phyloP scores from a whole-genome alignment of 140 eudicot species.

The Senecio squalidus region DNA sequence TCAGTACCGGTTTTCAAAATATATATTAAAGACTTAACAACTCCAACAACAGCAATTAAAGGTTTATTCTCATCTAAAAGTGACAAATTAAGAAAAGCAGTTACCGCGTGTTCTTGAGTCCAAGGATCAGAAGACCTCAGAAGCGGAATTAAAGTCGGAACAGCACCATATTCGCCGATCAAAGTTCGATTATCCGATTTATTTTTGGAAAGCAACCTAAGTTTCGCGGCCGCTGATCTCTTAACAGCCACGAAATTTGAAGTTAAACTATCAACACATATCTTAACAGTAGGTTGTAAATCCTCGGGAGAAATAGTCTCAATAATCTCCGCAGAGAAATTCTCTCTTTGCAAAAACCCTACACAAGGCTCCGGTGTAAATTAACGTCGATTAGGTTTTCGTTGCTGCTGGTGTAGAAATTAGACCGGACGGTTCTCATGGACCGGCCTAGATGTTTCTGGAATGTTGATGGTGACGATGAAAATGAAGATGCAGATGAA shows the following conservation, averaged over 20 bases:
- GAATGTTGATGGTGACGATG: too few relatives aligned
- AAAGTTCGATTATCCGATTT: conserved; percentile 75
- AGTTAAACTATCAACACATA: conserved; percentile 55
- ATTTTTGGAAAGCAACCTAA: conserved; percentile 68
- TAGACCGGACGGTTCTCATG: too few relatives aligned
- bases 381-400: too few relatives aligned
- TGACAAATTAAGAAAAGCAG: conserved; percentile 74
- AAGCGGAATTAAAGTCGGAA: conserved; percentile 64
- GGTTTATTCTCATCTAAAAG: conserved; percentile 50
- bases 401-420: too few relatives aligned
- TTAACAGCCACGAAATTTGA: conserved; percentile 56
- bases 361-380: too few relatives aligned
- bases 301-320: too few relatives aligned
- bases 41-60: conserved; percentile 41
- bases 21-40: conserved; percentile 64
- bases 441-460: too few relatives aligned
- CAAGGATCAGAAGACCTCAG: conserved; percentile 71
- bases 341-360: too few relatives aligned
- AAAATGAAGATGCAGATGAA: too few relatives aligned
- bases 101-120: conserved; percentile 93
- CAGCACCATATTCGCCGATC: conserved; percentile 83
- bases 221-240: conserved; percentile 76
- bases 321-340: too few relatives aligned
- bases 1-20: conserved; percentile 88
- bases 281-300: too few relatives aligned